Base-by-base conservation (phyloP, 768 basidiomycete genomes). In the Leccinum subtestaceum region DNA sequence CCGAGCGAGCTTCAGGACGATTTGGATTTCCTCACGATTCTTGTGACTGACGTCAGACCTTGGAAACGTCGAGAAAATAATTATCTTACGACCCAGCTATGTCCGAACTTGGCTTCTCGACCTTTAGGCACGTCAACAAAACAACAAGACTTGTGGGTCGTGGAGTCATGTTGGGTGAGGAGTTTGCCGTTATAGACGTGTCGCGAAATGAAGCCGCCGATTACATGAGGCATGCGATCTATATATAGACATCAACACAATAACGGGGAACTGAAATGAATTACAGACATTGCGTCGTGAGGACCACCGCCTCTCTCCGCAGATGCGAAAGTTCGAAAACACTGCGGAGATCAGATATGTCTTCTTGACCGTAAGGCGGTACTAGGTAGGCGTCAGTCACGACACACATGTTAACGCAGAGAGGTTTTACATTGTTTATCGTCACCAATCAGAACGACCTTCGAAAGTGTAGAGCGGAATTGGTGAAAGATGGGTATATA, bases 211-310 rank as follows among this genome's bases (percentile, higher is more conserved):
- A 91, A 84, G 4, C 71, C 65, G 43, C 90, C 88, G 72, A 92
- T 84, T 59, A 87, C 79, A 60, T 83, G 81, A 40, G 91, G 91
- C 89, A 93, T 91, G 4, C 92, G 86, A 64, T 93, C 92, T 93
- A 58, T 25, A 53, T 10, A 31, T 31, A n/a, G n/a, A n/a, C 34
- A 40, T 60, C 13, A 17, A 13, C 36, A 36, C 53, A 31, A 25
- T 7, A 15, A 11, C 0, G 12, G 45, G 46, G 10, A 13, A 31
- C 21, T 40, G 9, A 10, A 15, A 13, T 31, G 1, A 12, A 29
- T 40, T 46, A 70, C 83, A 67, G 70, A 91, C 91, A 93, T 74
- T 93, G 91, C 0, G 79, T 89, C 64, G 89, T 73, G 7, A 93
- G 74, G 65, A 91, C 84, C 4, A 79, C 45, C 0, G 79, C 77